phyloP scores from a whole-genome alignment of 108 stramenopile genomes.

The Phaeodactylum tricornutum region DNA sequence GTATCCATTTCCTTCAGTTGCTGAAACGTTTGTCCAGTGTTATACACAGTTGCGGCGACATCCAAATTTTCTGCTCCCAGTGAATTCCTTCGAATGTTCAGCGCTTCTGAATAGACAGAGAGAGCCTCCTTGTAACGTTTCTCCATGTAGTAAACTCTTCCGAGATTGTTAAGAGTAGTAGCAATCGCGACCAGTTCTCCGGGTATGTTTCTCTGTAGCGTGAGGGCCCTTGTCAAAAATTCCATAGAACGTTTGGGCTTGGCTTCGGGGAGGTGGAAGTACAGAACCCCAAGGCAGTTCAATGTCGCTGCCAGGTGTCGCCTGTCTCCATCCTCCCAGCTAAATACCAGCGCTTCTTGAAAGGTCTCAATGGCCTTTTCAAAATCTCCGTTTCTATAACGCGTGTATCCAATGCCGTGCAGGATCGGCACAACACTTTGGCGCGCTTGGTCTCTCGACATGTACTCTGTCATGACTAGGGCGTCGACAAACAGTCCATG shows the following conservation, averaged over 20 bases:
- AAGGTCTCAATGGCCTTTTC: conserved; percentile 8
- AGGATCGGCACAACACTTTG: conserved; percentile 26
- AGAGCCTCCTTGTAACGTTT: conserved; percentile 36
- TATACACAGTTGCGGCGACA: conserved; percentile 51
- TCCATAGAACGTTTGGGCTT: conserved; percentile 30
- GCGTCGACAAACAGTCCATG: background rate
- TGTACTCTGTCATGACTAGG: background rate
- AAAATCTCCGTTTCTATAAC: conserved; percentile 26
- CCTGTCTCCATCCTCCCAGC: background rate
- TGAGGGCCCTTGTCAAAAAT: conserved; percentile 19
- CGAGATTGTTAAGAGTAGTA: conserved; percentile 54
- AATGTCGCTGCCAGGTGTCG: conserved; percentile 5
- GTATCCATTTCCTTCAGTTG: conserved; percentile 36
- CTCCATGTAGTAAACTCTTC: conserved; percentile 45
- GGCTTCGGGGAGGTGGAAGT: conserved; percentile 32
- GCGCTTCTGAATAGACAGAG: conserved; percentile 29
- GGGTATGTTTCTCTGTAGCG: conserved; percentile 14
- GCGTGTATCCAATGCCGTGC: conserved; percentile 44
- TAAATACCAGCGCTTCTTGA: conserved; percentile 4
- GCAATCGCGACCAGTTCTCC: conserved; percentile 24
- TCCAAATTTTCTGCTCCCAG: conserved; percentile 42
- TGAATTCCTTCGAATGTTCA: conserved; percentile 21
- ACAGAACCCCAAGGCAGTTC: conserved; percentile 45
- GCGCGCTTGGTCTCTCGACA: background rate
- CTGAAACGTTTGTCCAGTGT: conserved; percentile 52